phyloP scores from a whole-genome alignment of 2,329 filamentous ascomycete species.

The Domatiomyces catenatus region DNA sequence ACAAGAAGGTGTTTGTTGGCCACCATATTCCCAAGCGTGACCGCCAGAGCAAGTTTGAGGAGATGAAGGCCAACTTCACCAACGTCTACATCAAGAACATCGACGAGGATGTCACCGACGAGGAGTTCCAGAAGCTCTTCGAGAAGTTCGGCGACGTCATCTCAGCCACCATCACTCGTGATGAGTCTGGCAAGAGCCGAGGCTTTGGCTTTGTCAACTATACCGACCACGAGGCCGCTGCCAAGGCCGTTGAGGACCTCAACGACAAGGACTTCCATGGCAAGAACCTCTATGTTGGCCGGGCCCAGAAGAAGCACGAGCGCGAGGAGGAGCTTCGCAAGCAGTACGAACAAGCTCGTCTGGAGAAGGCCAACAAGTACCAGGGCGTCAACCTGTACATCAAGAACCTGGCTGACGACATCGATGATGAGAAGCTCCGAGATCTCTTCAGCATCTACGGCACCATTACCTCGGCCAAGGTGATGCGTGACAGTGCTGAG shows the following conservation, averaged over 20 bases:
- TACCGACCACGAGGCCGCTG: slow-evolving; percentile 74
- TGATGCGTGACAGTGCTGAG: slow-evolving; percentile 75
- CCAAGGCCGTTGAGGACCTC: slow-evolving; percentile 75
- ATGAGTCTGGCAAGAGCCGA: slow-evolving; percentile 79
- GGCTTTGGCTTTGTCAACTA: slow-evolving; percentile 96
- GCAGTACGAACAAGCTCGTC: slow-evolving; percentile 92
- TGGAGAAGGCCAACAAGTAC: slow-evolving; percentile 99
- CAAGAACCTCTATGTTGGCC: slow-evolving; percentile 93
- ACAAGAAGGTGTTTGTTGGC: slow-evolving; percentile 99
- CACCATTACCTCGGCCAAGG: slow-evolving; percentile 95
- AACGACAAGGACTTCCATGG: slow-evolving; percentile 85
- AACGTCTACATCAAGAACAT: slow-evolving; percentile 99
- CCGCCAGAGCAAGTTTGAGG: slow-evolving; percentile 99
- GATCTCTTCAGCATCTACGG: slow-evolving; percentile 84
- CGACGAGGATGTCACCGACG: slow-evolving; percentile 65
- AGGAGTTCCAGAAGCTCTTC: slow-evolving; percentile 88
- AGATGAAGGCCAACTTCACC: slow-evolving; percentile 99
- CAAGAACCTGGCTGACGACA: slow-evolving; percentile 94
- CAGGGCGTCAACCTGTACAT: slow-evolving; percentile 99
- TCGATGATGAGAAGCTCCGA: slow-evolving; percentile 95
- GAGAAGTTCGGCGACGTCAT: slow-evolving; percentile 88
- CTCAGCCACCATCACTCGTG: slow-evolving; percentile 82
- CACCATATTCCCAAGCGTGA: slow-evolving; percentile 99
- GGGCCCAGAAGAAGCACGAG: slow-evolving; percentile 99
- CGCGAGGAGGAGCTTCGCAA: slow-evolving; percentile 98